Conservation (phyloP, 2,329 filamentous ascomycete genomes). For the Colletotrichum lindemuthianum region DNA sequence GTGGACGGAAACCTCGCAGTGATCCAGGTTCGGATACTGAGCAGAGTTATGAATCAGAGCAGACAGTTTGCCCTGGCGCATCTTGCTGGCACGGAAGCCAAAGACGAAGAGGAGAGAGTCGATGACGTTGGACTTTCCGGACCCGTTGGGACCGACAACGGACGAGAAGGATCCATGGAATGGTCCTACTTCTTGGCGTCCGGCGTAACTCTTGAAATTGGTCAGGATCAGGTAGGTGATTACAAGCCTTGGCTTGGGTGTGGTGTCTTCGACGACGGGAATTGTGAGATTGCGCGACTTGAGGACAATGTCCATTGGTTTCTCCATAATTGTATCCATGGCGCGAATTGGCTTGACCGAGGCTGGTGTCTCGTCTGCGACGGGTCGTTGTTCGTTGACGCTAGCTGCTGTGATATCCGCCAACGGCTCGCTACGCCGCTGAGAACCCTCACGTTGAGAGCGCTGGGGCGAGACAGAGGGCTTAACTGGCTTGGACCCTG, state of each 20-base stretch:
- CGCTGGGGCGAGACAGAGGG: slow-evolving; percentile 67
- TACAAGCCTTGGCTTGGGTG: slow-evolving; percentile 86
- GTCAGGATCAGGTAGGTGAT: slow-evolving; percentile 91
- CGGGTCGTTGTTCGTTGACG: slow-evolving; percentile 69
- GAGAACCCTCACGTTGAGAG: slow-evolving; percentile 60
- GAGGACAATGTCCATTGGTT: slow-evolving; percentile 92
- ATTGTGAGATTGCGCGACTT: slow-evolving; percentile 80
- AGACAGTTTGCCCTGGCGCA: slow-evolving; percentile 98
- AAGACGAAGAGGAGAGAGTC: slow-evolving; percentile 99
- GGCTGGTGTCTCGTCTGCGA: slow-evolving; percentile 57
- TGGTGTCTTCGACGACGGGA: slow-evolving; percentile 76
- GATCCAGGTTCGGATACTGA: slow-evolving; percentile 82
- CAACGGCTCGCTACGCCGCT: slow-evolving; percentile 66
- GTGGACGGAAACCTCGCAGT: slow-evolving; percentile 95
- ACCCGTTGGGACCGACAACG: slow-evolving; percentile 96
- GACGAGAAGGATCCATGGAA: slow-evolving; percentile 98
- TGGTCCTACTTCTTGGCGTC: slow-evolving; percentile 91
- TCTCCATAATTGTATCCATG: slow-evolving; percentile 82
- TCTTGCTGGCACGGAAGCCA: slow-evolving; percentile 98
- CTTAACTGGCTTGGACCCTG: slow-evolving; percentile 57
- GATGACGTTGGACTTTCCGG: slow-evolving; percentile 98
- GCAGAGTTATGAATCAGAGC: slow-evolving; percentile 98
- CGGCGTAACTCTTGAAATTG: slow-evolving; percentile 99
- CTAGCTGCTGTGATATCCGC: slow-evolving; percentile 77
- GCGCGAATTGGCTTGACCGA: slow-evolving; percentile 78